Conservation (phyloP, 495 filamentous ascomycete genomes). For the Xylaria telfairii region DNA sequence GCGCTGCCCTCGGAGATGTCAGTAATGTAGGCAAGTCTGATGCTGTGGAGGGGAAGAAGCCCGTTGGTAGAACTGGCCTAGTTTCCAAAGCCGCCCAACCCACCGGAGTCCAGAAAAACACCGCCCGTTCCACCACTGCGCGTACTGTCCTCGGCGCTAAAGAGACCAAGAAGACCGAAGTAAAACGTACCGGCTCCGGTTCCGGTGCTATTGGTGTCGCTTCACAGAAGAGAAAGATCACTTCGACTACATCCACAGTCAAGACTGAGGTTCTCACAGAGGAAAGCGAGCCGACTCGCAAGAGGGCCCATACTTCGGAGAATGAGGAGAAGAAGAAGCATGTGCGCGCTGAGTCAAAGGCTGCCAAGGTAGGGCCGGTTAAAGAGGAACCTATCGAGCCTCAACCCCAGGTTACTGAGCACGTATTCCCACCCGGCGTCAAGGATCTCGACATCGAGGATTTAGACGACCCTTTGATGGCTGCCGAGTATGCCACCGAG, state of each 20-base stretch:
- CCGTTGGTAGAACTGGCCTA: constrained; percentile 61
- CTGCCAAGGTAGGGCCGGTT: constrained; percentile 54
- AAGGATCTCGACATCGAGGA: constrained; percentile 84
- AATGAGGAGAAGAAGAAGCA: constrained; percentile 36
- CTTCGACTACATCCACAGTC: constrained; percentile 55
- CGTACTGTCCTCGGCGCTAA: constrained; percentile 69
- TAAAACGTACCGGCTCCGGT: constrained; percentile 75
- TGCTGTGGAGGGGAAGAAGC: constrained; percentile 74
- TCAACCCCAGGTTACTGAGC: constrained; percentile 31
- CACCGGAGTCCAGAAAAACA: constrained; percentile 79
- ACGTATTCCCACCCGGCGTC: constrained; percentile 57
- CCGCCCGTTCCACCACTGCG: constrained; percentile 65
- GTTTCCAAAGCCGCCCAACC: constrained; percentile 79
- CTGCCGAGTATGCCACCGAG: constrained; percentile 93
- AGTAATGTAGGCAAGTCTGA: constrained; percentile 91
- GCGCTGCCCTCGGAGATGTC: constrained; percentile 85
- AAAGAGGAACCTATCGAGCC: constrained; percentile 77
- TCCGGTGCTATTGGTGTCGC: constrained; percentile 64
- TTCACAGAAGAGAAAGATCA: constrained; percentile 66
- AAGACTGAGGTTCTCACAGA: constrained; percentile 66
- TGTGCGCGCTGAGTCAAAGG: constrained; percentile 45
- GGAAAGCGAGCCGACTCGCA: constrained; percentile 60
- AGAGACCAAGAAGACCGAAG: constrained; percentile 68
- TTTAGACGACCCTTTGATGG: constrained; percentile 92
- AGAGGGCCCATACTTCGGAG: constrained; percentile 52